Conservation (phyloP, 805 yeast species). For the Peterozyma xylosa region DNA sequence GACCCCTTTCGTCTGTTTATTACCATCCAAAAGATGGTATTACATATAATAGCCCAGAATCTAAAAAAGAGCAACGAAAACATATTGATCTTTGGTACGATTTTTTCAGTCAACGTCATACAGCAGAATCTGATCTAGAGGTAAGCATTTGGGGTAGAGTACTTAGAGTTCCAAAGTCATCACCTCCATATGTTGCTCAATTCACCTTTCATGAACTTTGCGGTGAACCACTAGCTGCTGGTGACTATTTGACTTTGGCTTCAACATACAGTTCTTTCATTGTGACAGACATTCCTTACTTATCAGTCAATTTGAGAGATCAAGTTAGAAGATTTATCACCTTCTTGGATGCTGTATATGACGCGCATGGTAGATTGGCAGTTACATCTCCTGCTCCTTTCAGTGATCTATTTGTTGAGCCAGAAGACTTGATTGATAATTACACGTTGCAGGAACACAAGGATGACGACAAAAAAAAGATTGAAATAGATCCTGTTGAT, state of each 20-base stretch:
- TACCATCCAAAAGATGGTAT: conserved; percentile 64
- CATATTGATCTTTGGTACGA: conserved; percentile 77
- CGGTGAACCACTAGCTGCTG: conserved; percentile 84
- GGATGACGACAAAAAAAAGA: conserved; percentile 13
- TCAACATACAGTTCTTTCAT: conserved; percentile 67
- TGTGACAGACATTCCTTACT: conserved; percentile 87
- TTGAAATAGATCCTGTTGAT: conserved; percentile 18
- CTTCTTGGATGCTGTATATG: conserved; percentile 92
- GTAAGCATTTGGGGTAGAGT: conserved; percentile 84
- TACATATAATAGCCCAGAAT: conserved; percentile 40
- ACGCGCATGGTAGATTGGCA: conserved; percentile 79
- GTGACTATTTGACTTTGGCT: conserved; percentile 86
- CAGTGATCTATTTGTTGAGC: conserved; percentile 78
- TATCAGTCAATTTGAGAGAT: conserved; percentile 74
- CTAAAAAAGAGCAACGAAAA: conserved; percentile 39
- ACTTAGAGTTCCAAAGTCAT: conserved; percentile 64
- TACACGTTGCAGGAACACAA: conserved; percentile 23
- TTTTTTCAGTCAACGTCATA: conserved; percentile 63
- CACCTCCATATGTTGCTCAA: conserved; percentile 80
- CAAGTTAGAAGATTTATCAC: conserved; percentile 88
- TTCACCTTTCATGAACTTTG: conserved; percentile 83
- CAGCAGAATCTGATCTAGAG: conserved; percentile 25
- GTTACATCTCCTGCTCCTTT: conserved; percentile 87
- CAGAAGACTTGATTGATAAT: conserved; percentile 48
- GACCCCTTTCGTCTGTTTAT: conserved; percentile 76